These are phyloP conservation scores for Cyclostephanos invisitatus DNA, from an alignment of 108 stramenopile genomes.

Conservation along the genomic window DNA sequence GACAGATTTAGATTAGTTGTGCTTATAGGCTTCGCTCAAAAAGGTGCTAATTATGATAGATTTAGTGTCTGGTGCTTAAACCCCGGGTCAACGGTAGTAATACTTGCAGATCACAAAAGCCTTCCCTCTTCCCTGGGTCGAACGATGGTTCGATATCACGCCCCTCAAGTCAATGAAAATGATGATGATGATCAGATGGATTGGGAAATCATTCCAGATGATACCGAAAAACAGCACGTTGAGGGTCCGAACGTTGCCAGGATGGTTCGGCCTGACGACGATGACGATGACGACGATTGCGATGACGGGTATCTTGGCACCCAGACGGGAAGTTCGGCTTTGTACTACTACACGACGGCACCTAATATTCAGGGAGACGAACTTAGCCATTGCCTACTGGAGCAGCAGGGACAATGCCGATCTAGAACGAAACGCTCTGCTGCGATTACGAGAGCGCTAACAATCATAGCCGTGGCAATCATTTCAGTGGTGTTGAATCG, in stretches of 20 bases:
- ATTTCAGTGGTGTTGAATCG: constrained; percentile 23
- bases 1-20: too few relatives aligned
- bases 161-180: constrained; percentile 22
- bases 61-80: too few relatives aligned
- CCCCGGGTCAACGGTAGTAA: too few relatives aligned
- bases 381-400: background rate
- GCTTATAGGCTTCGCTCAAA: too few relatives aligned
- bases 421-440: background rate
- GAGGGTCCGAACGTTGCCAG: background rate
- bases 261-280: background rate
- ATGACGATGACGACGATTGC: constrained; percentile 3
- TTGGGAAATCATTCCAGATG: constrained; percentile 16
- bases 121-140: too few relatives aligned
- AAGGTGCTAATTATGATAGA: too few relatives aligned
- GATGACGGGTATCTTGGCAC: background rate
- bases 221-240: background rate
- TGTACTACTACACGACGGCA: background rate
- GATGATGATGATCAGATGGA: too few relatives aligned
- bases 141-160: constrained; percentile 39
- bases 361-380: background rate
- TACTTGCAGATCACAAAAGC: too few relatives aligned
- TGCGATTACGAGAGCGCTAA: constrained; percentile 3
- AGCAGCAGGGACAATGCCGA: background rate
- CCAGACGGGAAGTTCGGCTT: background rate
- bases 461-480: constrained; percentile 8